Evolutionary conservation across 257 asterid genomes (phyloP), one percentile per base, ranked within the genome.

Genomic region (Dorcoceras hygrometricum): DNA sequence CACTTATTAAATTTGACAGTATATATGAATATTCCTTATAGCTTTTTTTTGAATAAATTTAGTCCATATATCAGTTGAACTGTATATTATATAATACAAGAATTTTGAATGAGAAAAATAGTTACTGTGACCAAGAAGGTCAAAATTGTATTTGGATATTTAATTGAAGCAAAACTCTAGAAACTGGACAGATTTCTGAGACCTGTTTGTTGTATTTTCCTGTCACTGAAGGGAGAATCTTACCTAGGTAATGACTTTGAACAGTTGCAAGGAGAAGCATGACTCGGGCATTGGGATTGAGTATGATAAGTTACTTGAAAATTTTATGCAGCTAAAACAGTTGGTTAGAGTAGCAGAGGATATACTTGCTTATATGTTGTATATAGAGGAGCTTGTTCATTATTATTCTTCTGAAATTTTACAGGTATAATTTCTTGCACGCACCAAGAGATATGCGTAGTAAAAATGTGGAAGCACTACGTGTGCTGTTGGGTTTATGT

Each of bases 401-500:
- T 65, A 57, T 66, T 28, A 65, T 69, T 61, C 71, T 78, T 68
- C 60, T 55, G 63, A 73, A 84, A 59, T 67, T 28, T 62, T 76
- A 81, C 89, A 90, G 99, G 88, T 91, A 87, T 73, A 94, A 85
- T 80, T 91, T 90, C 83, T 77, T 94, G 62, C 99, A 94, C 72
- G 96, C 92, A 51, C 99, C 99, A 63, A 87, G 87, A 82, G 99
- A 94, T 75, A 94, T 94, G 96, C 93, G 87, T 56, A 88, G 95
- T 60, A 94, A 94, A 78, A 90, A 94, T 76, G 95, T 91, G 31
- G 99, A 94, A 78, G 99, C 98, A 67, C 90, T 94, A 26, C 95
- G 99, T 65, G 87, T 95, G 28, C 86, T 94, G 24, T 82, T 94
- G 77, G 46, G 82, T 60, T 80, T 94, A 77, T 94, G 98, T 74